Conservation (phyloP, 2,329 filamentous ascomycete genomes). For the Chaetomiaceae sp. region DNA sequence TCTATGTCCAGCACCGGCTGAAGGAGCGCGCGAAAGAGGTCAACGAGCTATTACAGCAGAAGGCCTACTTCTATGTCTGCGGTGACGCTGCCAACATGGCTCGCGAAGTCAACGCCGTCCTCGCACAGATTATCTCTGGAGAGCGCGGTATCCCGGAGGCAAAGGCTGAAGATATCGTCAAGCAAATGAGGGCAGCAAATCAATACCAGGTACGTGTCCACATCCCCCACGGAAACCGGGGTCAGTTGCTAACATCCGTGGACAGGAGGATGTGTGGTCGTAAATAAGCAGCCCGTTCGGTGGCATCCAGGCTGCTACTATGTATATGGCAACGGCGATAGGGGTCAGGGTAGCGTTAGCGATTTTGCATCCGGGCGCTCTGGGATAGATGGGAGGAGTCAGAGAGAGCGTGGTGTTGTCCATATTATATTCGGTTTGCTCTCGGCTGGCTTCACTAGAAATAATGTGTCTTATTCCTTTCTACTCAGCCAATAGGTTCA, state of each 20-base stretch:
- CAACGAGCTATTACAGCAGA: constrained; percentile 78
- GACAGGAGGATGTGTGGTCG: constrained; percentile 69
- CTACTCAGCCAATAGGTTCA: not conserved
- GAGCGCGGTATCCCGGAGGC: constrained; percentile 75
- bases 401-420: constrained; percentile 5
- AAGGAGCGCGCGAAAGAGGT: constrained; percentile 79
- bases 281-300: constrained; percentile 33
- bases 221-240: not conserved
- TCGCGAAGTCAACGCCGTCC: constrained; percentile 81
- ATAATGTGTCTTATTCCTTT: constrained; percentile 7
- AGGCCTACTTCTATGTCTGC: constrained; percentile 96
- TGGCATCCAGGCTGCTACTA: not conserved
- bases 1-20: constrained; percentile 93
- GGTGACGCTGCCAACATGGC: constrained; percentile 98
- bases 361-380: constrained; percentile 11
- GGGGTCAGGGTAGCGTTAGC: constrained; percentile 4
- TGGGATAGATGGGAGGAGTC: constrained; percentile 16
- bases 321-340: constrained; percentile 12
- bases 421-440: constrained; percentile 1
- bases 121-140: constrained; percentile 81
- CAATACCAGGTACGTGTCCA: constrained; percentile 76
- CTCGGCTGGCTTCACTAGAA: constrained; percentile 1
- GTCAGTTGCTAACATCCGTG: constrained; percentile 30
- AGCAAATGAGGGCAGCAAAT: constrained; percentile 90
- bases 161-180: constrained; percentile 94